Base-by-base conservation (phyloP, 768 basidiomycete species). In the Lactarius sanguifluus region DNA sequence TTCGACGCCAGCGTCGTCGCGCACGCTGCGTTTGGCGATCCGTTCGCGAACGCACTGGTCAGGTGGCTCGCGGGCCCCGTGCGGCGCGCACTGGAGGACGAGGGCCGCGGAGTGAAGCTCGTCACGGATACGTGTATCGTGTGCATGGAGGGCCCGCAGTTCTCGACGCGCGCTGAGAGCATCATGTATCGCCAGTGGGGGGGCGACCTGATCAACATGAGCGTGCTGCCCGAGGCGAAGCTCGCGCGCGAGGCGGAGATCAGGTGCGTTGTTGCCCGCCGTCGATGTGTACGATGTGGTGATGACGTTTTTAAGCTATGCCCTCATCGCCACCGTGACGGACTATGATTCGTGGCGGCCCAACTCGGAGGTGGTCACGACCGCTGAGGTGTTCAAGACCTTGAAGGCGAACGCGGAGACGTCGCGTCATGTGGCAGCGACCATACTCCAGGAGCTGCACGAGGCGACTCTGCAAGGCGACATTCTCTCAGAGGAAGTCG, bases 161-260 rank as follows among this genome's bases (percentile, higher is more conserved):
- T 99, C 81, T 96, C 94, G 63, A 99, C 96, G n/a, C 81, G 96
- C 43, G 96, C 96, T 20, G 96, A 99, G 83, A 95, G 92, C 73
- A 72, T 84, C 72, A 94, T 97, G 95, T 97, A 98, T 76, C 83
- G 94, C 25, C 82, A 83, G 57, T 96, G 92, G 91, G 96, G 96
- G 10, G 92, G 87, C 7, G 93, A 96, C 76, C 79, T 96, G 74
- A 96, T 96, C 78, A 96, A 98, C 77, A 99, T 99, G 96, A 96
- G 92, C 65, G 92, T 92, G 47, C 79, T 98, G 32, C 97, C 97
- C 2, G 96, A 99, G 79, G 88, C 96, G n/a, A 98, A 98, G 80
- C 82, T 98, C 50, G 96, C 96, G 3, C 81, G 96, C 16, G 96
- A 99, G 79, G 95, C 94, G 2, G 96, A 99, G 78, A 77, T 99